These are phyloP conservation scores for Aspergillus oerlinghausenensis DNA, from an alignment of 2,329 filamentous ascomycete species.

Conservation along the genomic window DNA sequence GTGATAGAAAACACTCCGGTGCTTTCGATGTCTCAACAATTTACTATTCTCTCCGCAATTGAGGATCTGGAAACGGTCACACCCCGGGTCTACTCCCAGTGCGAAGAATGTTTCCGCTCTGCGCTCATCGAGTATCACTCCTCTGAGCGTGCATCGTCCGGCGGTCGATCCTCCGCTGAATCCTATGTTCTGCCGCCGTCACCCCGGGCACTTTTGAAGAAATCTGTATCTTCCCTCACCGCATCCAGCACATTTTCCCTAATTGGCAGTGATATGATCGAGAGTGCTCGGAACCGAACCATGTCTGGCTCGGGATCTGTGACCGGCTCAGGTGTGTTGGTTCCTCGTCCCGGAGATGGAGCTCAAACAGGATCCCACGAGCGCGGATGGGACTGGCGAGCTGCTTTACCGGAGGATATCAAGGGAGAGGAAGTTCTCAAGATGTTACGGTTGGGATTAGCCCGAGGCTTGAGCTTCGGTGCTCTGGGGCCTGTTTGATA, in stretches of 20 bases:
- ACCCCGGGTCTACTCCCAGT: constrained; percentile 65
- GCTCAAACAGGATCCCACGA: constrained; percentile 33
- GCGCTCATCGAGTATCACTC: constrained; percentile 68
- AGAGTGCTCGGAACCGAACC: constrained; percentile 35
- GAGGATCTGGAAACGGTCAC: constrained; percentile 76
- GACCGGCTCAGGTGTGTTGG: constrained; percentile 49
- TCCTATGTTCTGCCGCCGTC: constrained; percentile 41
- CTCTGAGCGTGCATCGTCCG: constrained; percentile 35
- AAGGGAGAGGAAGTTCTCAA: constrained; percentile 67
- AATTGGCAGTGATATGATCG: constrained; percentile 69
- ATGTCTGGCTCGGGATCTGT: constrained; percentile 45
- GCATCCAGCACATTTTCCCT: constrained; percentile 62
- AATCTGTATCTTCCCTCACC: constrained; percentile 52
- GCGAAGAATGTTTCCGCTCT: constrained; percentile 72
- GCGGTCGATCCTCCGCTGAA: constrained; percentile 7
- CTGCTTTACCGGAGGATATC: constrained; percentile 52
- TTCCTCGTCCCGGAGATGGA: constrained; percentile 26
- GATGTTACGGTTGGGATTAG: constrained; percentile 67
- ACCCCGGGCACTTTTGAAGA: constrained; percentile 64
- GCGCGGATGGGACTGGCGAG: constrained; percentile 70
- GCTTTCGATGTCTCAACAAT: constrained; percentile 69
- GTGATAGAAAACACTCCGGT: constrained; percentile 49
- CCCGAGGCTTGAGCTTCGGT: constrained; percentile 59
- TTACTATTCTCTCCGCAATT: constrained; percentile 68
- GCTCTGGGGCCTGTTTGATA: constrained; percentile 26